phyloP scores from a whole-genome alignment of 2,329 filamentous ascomycete genomes.

The Geosmithia putterillii region DNA sequence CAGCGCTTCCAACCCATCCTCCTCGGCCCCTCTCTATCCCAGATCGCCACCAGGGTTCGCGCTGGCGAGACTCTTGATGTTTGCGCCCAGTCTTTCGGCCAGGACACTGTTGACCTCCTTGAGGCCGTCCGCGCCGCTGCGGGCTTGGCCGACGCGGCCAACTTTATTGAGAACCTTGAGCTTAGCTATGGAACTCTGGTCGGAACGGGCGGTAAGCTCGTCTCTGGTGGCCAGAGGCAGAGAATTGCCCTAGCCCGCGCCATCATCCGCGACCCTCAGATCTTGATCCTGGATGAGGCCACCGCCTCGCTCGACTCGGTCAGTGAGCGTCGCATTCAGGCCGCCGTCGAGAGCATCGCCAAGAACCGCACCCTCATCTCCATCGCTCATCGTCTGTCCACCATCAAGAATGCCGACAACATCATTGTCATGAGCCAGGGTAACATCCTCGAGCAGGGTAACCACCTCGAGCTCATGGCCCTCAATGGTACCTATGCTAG shows the following conservation, averaged over 20 bases:
- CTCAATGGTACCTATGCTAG: conserved; percentile 36
- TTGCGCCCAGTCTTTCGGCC: conserved; percentile 28
- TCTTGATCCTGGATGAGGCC: conserved; percentile 50
- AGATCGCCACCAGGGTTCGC: conserved; percentile 38
- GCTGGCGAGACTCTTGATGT: conserved; percentile 33
- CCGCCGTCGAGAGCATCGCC: conserved; percentile 29
- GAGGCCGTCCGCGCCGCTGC: conserved; percentile 36
- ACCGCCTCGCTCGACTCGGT: conserved; percentile 48
- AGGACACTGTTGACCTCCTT: conserved; percentile 37
- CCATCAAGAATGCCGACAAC: conserved; percentile 50
- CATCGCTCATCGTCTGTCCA: conserved; percentile 51
- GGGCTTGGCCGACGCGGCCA: conserved; percentile 43
- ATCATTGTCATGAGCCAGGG: conserved; percentile 55
- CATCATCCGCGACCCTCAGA: conserved; percentile 41
- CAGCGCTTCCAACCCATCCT: conserved; percentile 29
- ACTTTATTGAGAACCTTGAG: conserved; percentile 41
- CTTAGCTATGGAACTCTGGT: conserved; percentile 40
- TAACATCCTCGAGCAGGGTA: conserved; percentile 49
- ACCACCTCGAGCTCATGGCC: conserved; percentile 45
- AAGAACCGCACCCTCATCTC: conserved; percentile 50
- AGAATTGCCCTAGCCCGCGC: conserved; percentile 46
- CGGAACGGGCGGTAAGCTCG: conserved; percentile 38
- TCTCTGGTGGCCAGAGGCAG: conserved; percentile 50
- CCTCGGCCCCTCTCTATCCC: conserved; percentile 32
- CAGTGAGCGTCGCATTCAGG: conserved; percentile 42